Conservation (phyloP, 2,329 filamentous ascomycete genomes). For the Venturia nashicola region DNA sequence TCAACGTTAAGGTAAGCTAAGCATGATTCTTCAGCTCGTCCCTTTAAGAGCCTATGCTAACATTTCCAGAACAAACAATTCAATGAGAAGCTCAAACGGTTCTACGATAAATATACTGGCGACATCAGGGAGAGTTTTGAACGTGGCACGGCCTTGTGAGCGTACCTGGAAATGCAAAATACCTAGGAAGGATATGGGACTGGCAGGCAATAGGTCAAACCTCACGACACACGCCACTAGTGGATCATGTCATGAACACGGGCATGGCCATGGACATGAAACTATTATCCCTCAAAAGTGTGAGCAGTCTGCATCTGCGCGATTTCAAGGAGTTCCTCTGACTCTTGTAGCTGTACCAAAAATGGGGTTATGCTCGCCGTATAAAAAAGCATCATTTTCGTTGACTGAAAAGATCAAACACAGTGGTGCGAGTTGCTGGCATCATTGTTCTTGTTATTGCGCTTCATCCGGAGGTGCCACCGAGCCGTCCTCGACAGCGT, state of each 20-base stretch:
- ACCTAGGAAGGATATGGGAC: background rate
- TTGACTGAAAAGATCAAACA: too few relatives aligned
- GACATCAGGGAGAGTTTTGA: slow-evolving; percentile 98
- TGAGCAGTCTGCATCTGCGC: too few relatives aligned
- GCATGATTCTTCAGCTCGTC: background rate
- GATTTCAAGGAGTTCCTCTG: too few relatives aligned
- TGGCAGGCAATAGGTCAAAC: background rate
- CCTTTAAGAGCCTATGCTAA: background rate
- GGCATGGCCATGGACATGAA: background rate
- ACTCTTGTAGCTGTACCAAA: background rate
- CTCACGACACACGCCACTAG: background rate
- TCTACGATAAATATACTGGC: slow-evolving; percentile 97
- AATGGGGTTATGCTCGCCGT: background rate
- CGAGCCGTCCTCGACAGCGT: too few relatives aligned
- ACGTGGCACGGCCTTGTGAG: slow-evolving; percentile 82
- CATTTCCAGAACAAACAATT: slow-evolving; percentile 81
- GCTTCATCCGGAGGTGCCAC: too few relatives aligned
- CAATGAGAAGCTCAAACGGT: slow-evolving; percentile 89
- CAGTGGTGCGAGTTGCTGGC: too few relatives aligned
- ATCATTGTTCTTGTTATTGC: too few relatives aligned
- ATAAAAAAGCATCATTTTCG: background rate
- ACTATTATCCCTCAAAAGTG: too few relatives aligned
- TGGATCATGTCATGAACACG: background rate
- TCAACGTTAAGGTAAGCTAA: slow-evolving; percentile 70
- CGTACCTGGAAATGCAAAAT: background rate